Percentiles rank a stretch among this genome's conserved stretches.
These are phyloP conservation scores for Phytophthora tubulina DNA, from an alignment of 352 stramenopile species.

Conservation along the genomic window DNA sequence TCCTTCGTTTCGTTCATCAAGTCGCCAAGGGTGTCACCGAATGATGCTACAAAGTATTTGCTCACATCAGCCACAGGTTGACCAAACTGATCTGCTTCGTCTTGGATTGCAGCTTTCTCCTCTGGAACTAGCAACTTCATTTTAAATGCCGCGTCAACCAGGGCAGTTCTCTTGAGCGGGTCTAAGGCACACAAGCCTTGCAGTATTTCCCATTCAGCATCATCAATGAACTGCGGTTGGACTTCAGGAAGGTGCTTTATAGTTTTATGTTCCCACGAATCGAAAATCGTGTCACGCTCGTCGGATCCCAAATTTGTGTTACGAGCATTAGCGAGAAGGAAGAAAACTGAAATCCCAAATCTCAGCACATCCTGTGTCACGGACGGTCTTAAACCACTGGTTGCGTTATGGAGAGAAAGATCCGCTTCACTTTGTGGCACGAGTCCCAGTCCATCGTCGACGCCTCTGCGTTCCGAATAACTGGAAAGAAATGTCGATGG, in stretches of 20 bases:
- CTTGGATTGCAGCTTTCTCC: background rate
- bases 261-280: conserved; percentile 36
- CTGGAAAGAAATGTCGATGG: conserved; percentile 25
- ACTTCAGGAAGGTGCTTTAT: conserved; percentile 19
- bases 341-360: conserved; percentile 35
- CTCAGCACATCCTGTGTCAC: conserved; percentile 30
- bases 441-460: conserved; percentile 33
- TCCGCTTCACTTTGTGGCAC: conserved; percentile 15
- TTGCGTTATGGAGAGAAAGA: too few relatives aligned
- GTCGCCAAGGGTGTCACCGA: too few relatives aligned
- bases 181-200: conserved; percentile 26
- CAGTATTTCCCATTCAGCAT: conserved; percentile 35
- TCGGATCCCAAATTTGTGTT: conserved; percentile 27
- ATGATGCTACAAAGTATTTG: background rate
- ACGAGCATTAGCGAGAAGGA: conserved; percentile 24
- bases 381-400: too few relatives aligned
- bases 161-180: conserved; percentile 15
- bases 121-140: conserved; percentile 20
- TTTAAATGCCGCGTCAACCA: conserved; percentile 31
- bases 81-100: background rate
- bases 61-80: conserved; percentile 12
- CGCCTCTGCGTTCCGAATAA: conserved; percentile 34
- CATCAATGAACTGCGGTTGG: conserved; percentile 28
- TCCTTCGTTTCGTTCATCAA: too few relatives aligned
- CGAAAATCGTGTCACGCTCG: conserved; percentile 32